A percentile compares a stretch with the other conserved stretches of the same genome.
These are phyloP conservation scores for Fraxinus paxiana DNA, from an alignment of 305 asterid genomes.

Conservation along the genomic window DNA sequence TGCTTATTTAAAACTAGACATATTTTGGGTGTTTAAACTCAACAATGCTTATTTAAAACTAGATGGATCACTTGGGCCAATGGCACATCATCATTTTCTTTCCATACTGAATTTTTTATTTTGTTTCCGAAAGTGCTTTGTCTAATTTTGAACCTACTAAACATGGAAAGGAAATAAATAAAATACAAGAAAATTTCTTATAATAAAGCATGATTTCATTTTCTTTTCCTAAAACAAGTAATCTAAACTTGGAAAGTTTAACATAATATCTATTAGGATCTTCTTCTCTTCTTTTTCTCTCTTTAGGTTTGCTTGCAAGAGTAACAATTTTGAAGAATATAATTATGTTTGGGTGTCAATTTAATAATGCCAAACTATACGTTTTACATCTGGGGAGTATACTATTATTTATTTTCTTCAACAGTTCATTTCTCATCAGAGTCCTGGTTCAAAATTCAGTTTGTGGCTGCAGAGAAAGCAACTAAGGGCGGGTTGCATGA, in stretches of 20 bases:
- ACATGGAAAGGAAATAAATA: background rate
- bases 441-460: slow-evolving; percentile 35
- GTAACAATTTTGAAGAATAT: background rate
- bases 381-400: background rate
- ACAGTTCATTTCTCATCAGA: background rate
- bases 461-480: slow-evolving; percentile 74
- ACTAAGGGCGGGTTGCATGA: slow-evolving; percentile 71
- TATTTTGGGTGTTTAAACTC: too few species aligned
- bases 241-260: background rate
- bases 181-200: background rate
- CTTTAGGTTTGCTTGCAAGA: background rate
- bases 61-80: background rate
- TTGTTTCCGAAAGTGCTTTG: too few species aligned
- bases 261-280: background rate
- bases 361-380: background rate
- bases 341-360: background rate
- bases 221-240: too few species aligned
- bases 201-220: too few species aligned
- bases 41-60: background rate
- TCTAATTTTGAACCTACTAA: background rate
- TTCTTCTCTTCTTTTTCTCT: background rate
- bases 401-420: background rate
- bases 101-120: background rate
- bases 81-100: background rate
- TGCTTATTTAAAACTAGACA: background rate